Base-by-base conservation (phyloP, 495 filamentous ascomycete species). In the Xylaria nigripes region DNA sequence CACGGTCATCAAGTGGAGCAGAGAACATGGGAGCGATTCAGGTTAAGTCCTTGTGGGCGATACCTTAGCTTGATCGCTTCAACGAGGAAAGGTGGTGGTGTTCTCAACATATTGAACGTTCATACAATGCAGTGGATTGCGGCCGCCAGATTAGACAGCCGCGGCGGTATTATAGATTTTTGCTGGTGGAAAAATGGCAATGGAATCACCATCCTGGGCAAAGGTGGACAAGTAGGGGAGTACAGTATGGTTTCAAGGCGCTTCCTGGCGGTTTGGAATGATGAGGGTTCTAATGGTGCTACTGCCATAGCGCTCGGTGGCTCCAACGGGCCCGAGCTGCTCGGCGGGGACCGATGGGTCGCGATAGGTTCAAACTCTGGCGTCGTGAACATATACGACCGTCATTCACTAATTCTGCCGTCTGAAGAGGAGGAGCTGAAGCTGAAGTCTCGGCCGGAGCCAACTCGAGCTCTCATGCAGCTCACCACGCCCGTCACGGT, bases 341-440 rank as follows among this genome's bases (percentile, higher is more conserved):
- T 95, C 6, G 90, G 90, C n/a, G 83, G 81, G 0, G 86, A 95
- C 66, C 76, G 88, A 53, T 97, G 89, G 89, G 77, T 96, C 7
- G 91, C 87, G 9, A 75, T 96, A 22, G 93, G 93, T 6, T 87
- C 83, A 27, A 85, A 81, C 34, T 87, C 82, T 45, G 93, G 93
- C 23, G 83, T 98, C 21, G 81, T 95, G 23, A 96, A 96, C 65
- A 76, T 98, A 45, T 98, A 98, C 69, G 90, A 97, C 66, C 85
- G 93, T 5, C 73, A 80, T 21, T 67, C 70, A 15, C 75, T 67
- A 79, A 78, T 87, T 68, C 74, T 58, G 56, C 68, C 60, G 61
- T 68, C 43, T 50, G 68, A 68, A 1, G 67, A 70, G 2, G 68
- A 72, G 6, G 71, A 73, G 47, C 73, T 72, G 53, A 68, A 72